A percentile compares a stretch with the other conserved stretches of the same genome.
phyloP scores from a whole-genome alignment of 495 filamentous ascomycete species.

The Viridothelium virens region DNA sequence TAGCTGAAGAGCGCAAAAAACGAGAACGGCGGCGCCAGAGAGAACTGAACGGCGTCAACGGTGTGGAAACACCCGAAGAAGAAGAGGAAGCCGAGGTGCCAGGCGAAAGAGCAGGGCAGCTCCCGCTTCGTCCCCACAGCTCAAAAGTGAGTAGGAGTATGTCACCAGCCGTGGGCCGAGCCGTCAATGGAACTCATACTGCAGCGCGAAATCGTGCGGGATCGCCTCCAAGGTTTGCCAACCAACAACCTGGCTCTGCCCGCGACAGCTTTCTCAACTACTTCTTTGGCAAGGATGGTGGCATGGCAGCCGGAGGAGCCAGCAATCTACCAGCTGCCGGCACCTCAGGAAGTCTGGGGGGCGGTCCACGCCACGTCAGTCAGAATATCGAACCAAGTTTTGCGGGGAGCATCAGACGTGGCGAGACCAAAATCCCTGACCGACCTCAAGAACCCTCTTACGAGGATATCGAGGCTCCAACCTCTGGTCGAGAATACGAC shows the following conservation, averaged over 20 bases:
- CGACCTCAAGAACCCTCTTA: conserved; percentile 31
- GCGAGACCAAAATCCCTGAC: conserved; percentile 49
- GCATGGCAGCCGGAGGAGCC: conserved; percentile 35
- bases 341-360: conserved; percentile 32
- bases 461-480: conserved; percentile 34
- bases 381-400: conserved; percentile 71
- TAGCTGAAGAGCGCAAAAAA: conserved; percentile 75
- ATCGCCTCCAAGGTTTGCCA: conserved; percentile 55
- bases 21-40: conserved; percentile 74
- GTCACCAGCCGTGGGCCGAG: conserved; percentile 68
- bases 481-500: conserved; percentile 41
- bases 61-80: conserved; percentile 55
- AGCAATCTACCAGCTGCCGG: conserved; percentile 30
- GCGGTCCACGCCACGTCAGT: conserved; percentile 52
- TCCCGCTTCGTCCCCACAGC: conserved; percentile 53
- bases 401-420: conserved; percentile 71
- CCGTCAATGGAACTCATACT: conserved; percentile 41
- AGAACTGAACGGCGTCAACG: conserved; percentile 69
- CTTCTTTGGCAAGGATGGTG: conserved; percentile 93
- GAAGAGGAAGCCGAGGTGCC: conserved; percentile 57
- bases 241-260: conserved; percentile 42
- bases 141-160: conserved; percentile 61
- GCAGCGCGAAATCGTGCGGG: conserved; percentile 54
- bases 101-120: conserved; percentile 39
- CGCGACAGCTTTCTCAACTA: conserved; percentile 94